phyloP scores from a whole-genome alignment of 306 rosid genomes.

The Mucuna pruriens region DNA sequence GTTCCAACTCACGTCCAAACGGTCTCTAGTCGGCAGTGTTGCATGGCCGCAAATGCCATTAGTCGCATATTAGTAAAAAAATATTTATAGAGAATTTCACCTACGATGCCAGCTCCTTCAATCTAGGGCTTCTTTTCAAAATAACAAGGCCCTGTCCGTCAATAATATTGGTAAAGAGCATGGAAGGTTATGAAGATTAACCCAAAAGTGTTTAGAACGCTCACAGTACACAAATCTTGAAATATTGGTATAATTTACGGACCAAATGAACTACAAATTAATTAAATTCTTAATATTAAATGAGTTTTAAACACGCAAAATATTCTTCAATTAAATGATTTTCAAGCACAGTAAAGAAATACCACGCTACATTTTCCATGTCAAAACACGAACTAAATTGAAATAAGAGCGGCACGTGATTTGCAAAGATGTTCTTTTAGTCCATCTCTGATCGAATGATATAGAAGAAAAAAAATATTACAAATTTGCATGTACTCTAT shows the following conservation, averaged over 20 bases:
- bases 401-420: background rate
- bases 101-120: background rate
- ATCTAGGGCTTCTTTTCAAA: background rate
- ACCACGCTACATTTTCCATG: background rate
- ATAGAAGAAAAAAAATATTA: background rate
- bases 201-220: background rate
- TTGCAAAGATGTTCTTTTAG: background rate
- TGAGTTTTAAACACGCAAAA: background rate
- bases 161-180: background rate
- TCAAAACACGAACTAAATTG: background rate
- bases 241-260: background rate
- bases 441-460: constrained; percentile 8
- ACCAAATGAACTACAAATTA: background rate
- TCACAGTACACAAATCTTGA: background rate
- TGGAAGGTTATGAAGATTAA: background rate
- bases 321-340: background rate
- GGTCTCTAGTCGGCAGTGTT: background rate
- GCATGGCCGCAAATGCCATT: background rate
- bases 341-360: background rate
- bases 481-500: constrained; percentile 12
- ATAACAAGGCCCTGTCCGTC: background rate
- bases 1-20: background rate
- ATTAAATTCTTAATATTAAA: background rate
- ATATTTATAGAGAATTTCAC: background rate
- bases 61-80: background rate